A percentile compares a stretch with the other conserved stretches of the same genome.
Conservation (phyloP, 495 filamentous ascomycete species). For the Penicillium daleae region DNA sequence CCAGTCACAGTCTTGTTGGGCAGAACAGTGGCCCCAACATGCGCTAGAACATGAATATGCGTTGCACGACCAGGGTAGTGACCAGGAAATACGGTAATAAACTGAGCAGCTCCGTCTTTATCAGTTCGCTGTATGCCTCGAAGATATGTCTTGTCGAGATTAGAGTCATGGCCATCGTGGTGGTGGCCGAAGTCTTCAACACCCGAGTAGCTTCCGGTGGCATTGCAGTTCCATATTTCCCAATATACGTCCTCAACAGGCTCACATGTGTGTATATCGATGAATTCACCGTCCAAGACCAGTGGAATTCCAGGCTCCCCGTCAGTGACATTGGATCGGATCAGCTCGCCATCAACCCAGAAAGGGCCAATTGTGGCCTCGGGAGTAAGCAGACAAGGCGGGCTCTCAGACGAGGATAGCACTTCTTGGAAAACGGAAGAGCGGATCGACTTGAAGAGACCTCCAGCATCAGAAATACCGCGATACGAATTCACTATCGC, state of each 20-base stretch:
- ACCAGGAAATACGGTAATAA: slow-evolving; percentile 56
- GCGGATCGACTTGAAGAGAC: background rate
- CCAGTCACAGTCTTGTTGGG: slow-evolving; percentile 54
- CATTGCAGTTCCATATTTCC: slow-evolving; percentile 61
- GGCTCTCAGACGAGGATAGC: slow-evolving; percentile 10
- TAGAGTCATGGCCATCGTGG: slow-evolving; percentile 33
- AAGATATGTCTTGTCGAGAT: slow-evolving; percentile 51
- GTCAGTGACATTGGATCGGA: slow-evolving; percentile 56
- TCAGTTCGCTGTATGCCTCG: slow-evolving; percentile 57
- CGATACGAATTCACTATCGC: background rate
- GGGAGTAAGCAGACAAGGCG: slow-evolving; percentile 29
- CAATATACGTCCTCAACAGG: slow-evolving; percentile 51
- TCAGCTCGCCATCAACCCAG: slow-evolving; percentile 47
- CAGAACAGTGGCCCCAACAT: slow-evolving; percentile 45
- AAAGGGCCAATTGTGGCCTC: slow-evolving; percentile 37
- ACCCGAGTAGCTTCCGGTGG: slow-evolving; percentile 57
- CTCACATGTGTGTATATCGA: slow-evolving; percentile 56
- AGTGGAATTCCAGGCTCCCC: slow-evolving; percentile 51
- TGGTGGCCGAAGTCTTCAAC: slow-evolving; percentile 26
- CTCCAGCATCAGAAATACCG: background rate
- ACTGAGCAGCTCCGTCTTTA: slow-evolving; percentile 50
- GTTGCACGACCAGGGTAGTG: slow-evolving; percentile 55
- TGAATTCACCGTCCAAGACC: slow-evolving; percentile 58
- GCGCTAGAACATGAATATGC: slow-evolving; percentile 53
- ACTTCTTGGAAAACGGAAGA: background rate